These are phyloP conservation scores for Harringtonia aguacate DNA, from an alignment of 2,329 filamentous ascomycete genomes.

Conservation along the genomic window DNA sequence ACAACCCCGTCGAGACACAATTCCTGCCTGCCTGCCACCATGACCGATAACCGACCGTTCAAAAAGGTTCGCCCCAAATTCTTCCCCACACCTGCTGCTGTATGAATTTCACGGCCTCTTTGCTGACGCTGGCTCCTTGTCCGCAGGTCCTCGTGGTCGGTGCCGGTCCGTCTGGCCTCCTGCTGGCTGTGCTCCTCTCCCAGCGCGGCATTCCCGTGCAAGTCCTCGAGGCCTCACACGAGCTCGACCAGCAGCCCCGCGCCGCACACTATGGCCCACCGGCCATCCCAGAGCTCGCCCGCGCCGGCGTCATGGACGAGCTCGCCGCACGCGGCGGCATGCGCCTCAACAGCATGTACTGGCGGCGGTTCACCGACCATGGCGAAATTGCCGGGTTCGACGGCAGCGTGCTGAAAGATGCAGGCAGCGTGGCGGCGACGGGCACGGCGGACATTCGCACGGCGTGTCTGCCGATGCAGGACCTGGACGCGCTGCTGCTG, in stretches of 20 bases:
- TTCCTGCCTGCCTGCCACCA: too few relatives aligned
- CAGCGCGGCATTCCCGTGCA: slow-evolving; percentile 40
- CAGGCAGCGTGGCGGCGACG: slow-evolving; percentile 18
- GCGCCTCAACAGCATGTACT: slow-evolving; percentile 26
- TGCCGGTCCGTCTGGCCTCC: slow-evolving; percentile 37
- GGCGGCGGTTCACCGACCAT: slow-evolving; percentile 26
- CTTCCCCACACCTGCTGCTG: background rate
- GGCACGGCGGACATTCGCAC: slow-evolving; percentile 24
- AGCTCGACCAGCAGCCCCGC: slow-evolving; percentile 48
- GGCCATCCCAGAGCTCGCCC: slow-evolving; percentile 44
- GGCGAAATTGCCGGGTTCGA: slow-evolving; percentile 26
- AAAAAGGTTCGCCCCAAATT: slow-evolving; percentile 9
- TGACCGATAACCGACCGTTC: slow-evolving; percentile 6
- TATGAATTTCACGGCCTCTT: too few relatives aligned
- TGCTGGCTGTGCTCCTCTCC: slow-evolving; percentile 40
- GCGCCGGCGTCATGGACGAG: slow-evolving; percentile 45
- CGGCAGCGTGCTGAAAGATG: slow-evolving; percentile 19
- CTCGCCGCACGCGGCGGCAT: slow-evolving; percentile 27
- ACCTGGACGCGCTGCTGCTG: slow-evolving; percentile 31
- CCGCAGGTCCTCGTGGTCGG: slow-evolving; percentile 33
- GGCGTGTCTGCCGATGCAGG: slow-evolving; percentile 29
- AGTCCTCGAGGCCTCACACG: slow-evolving; percentile 42
- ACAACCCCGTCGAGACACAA: too few relatives aligned
- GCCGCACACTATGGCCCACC: slow-evolving; percentile 51
- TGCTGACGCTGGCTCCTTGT: background rate